Evolutionary conservation across 805 yeast species (phyloP), one percentile per base, ranked within the genome.

Genomic region (Ogataea sp.): DNA sequence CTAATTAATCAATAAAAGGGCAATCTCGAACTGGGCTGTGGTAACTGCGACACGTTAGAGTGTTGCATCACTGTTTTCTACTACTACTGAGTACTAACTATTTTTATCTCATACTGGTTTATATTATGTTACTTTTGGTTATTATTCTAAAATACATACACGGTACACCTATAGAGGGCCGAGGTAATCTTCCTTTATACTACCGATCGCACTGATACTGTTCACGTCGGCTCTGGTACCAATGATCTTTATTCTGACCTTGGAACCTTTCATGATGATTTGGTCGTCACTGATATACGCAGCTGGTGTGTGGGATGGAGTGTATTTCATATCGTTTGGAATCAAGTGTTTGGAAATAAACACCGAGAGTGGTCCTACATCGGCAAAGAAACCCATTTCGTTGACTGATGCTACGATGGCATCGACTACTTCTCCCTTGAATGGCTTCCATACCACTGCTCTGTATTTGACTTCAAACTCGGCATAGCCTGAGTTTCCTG

Each of bases 211-310:
- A 59, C 87, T 86, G 59, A 93, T 90, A 53, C 93, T 90, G 55
- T 95, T 93, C 13, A 93, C 98, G 64, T 94, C 97, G 13, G 97
- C 85, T 58, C 97, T 76, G 23, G 96, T 93, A 64, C 97, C 98
- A 39, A 90, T 96, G 34, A 93, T 87, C 68, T 93, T 93, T 50
- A 93, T 79, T 59, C 99, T 76, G 26, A 93, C 93, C 50, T 90
- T 78, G 39, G 95, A 80, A 30, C 97, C 96, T 61, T 90, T 90
- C 56, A 86, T 95, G 34, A 93, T 87, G 46, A 86, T 81, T 65
- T 90, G 97, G 52, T 93, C 98, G 18, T 90, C 93, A 45, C 90
- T 80, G 46, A 85, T 94, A 60, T 87, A 93, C 6, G 97, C 95
- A n/a, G 98, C 98, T 9, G 98, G 98, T 52, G 90, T 89, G 26